These are phyloP conservation scores for Pichia ethanolica DNA, from an alignment of 805 yeast genomes.

Conservation along the genomic window DNA sequence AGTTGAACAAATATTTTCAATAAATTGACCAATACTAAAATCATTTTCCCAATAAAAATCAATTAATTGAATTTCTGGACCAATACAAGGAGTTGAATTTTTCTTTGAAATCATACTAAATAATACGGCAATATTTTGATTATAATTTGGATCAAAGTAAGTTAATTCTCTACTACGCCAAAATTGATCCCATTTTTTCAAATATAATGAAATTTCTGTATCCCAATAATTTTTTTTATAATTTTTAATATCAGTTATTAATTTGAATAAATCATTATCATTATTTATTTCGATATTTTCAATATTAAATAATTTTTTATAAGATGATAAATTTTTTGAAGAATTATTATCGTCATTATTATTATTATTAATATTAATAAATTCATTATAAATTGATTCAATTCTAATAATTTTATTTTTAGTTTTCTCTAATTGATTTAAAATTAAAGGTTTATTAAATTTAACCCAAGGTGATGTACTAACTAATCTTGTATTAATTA, in stretches of 20 bases:
- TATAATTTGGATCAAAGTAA: conserved; percentile 60
- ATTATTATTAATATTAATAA: no score
- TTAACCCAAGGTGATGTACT: conserved; percentile 83
- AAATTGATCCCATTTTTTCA: conserved; percentile 64
- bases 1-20: conserved; percentile 72
- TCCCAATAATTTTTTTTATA: conserved; percentile 23
- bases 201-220: conserved; percentile 28
- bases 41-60: conserved; percentile 91
- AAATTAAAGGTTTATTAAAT: conserved; percentile 52
- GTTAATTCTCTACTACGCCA: conserved; percentile 36
- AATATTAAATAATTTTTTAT: conserved; percentile 18
- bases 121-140: conserved; percentile 71
- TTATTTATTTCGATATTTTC: conserved; percentile 2
- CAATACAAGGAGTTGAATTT: conserved; percentile 86
- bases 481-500: conserved; percentile 45
- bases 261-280: conserved; percentile 27
- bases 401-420: conserved; percentile 19
- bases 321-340: no score
- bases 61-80: conserved; percentile 77
- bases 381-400: background rate
- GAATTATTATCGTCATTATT: no score
- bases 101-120: conserved; percentile 78
- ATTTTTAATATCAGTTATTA: conserved; percentile 29
- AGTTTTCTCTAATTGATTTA: conserved; percentile 20
- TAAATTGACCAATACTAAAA: conserved; percentile 79